Conservation (phyloP, 192 early-diverging fungal genomes). For the Spizellomyces sp. region DNA sequence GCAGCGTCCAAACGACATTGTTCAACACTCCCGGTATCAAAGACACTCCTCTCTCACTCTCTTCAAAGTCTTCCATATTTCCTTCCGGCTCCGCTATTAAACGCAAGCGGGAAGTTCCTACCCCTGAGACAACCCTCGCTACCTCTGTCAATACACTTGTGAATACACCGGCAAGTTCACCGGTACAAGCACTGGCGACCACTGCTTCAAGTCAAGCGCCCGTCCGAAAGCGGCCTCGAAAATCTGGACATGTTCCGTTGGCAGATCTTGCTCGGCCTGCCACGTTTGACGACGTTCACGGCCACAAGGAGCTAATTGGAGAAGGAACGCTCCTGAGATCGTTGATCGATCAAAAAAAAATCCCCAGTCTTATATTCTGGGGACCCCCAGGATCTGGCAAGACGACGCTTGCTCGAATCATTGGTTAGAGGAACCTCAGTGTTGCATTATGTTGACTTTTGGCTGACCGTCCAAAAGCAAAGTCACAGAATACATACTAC, state of each 20-base stretch:
- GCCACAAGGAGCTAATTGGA: constrained; percentile 72
- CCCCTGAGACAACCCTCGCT: too few species aligned
- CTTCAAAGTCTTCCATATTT: too few species aligned
- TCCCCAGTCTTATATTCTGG: constrained; percentile 85
- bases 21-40: too few species aligned
- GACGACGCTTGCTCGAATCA: constrained; percentile 64
- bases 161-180: too few species aligned
- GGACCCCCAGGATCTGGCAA: constrained; percentile 63
- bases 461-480: constrained; percentile 8
- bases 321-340: constrained; percentile 60
- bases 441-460: not conserved
- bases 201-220: not conserved
- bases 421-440: constrained; percentile 27
- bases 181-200: too few species aligned
- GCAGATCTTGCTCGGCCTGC: constrained; percentile 65
- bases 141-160: too few species aligned
- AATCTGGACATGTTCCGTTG: constrained; percentile 45
- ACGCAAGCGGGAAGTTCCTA: too few species aligned
- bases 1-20: too few species aligned
- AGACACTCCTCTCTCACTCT: too few species aligned
- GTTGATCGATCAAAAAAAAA: constrained; percentile 66
- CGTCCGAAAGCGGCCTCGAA: not conserved
- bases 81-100: too few species aligned
- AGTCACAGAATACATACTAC: constrained; percentile 27
- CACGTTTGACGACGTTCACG: constrained; percentile 67